Percentiles rank a stretch among this genome's conserved stretches.
Conservation (phyloP, 2,329 filamentous ascomycete species). For the Fusarium neocosmosporiellum region DNA sequence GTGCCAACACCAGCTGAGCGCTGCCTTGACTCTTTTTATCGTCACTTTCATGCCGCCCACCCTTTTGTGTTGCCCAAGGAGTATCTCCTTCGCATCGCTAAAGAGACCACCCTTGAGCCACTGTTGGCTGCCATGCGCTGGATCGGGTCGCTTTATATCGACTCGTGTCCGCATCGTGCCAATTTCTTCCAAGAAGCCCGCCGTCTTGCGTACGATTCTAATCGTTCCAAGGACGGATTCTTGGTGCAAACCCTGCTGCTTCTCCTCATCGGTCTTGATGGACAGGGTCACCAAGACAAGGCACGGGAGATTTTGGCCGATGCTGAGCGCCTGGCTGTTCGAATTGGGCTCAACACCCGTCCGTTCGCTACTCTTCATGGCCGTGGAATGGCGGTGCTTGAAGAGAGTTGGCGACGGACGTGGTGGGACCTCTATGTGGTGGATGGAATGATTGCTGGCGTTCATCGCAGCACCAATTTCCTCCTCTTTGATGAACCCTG, state of each 20-base stretch:
- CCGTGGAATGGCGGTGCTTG: constrained; percentile 72
- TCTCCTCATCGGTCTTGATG: constrained; percentile 81
- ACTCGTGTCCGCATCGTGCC: constrained; percentile 57
- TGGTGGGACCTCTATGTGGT: constrained; percentile 91
- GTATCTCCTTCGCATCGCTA: constrained; percentile 59
- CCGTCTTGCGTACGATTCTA: constrained; percentile 59
- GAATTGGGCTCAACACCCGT: constrained; percentile 79
- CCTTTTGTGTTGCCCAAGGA: constrained; percentile 68
- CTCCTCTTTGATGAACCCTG: constrained; percentile 73
- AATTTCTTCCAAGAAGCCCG: constrained; percentile 70
- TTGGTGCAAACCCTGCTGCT: constrained; percentile 83
- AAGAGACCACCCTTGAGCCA: constrained; percentile 60
- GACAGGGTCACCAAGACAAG: constrained; percentile 76
- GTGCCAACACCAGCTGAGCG: constrained; percentile 58
- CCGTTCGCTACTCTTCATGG: constrained; percentile 74
- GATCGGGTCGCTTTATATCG: constrained; percentile 67
- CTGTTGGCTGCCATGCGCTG: constrained; percentile 67
- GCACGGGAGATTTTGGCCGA: constrained; percentile 74
- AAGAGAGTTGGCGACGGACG: constrained; percentile 87
- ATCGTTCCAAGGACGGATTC: constrained; percentile 66
- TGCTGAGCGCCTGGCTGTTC: constrained; percentile 77
- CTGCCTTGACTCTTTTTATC: constrained; percentile 69
- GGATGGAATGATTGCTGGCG: constrained; percentile 85
- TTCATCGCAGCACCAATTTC: constrained; percentile 79
- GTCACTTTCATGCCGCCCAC: constrained; percentile 67